Base-by-base conservation (phyloP, 1,284 basidiomycete species). In the Pisolithus thermaeus region DNA sequence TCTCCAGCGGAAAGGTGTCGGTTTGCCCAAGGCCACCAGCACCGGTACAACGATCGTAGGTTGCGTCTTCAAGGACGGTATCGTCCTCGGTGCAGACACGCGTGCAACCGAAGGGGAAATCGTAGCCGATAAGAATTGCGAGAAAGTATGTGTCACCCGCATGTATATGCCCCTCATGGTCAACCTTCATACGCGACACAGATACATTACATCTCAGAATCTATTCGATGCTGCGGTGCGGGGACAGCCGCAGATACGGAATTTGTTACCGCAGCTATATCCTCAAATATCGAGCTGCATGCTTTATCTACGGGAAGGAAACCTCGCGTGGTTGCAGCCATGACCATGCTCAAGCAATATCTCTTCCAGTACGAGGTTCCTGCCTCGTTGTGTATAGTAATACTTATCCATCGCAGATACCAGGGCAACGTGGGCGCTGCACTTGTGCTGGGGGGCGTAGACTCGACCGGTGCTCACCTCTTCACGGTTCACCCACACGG, bases 11-110 rank as follows among this genome's bases (percentile, higher is more conserved):
- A 82, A 84, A 58, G 86, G 87, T 32, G 63, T 88, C 20, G 81
- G 79, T 9, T 68, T 86, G 36, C 88, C 87, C 38, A 87, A 86
- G 73, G 92, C 92, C 3, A 95, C 92, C 4, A 93, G 90, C 67
- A 97, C 95, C 2, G 96, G 96, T 64, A 99, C 97, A 2, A 99
- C 96, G 40, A 98, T 99, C 69, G 91, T 92, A n/a, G 97, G 96
- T 27, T 93, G 93, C 63, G 74, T 97, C 52, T 99, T 91, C 70
- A 86, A 86, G 59, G 92, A 93, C 66, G 97, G 96, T 4, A 85
- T 99, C 54, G 84, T 97, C 14, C 82, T 99, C 11, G 97, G 96
- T 42, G 97, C 97, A 35, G 97, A 99, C 71, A 99, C 97, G 0
- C 81, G 96, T 62, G 93, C 95, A 2, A 98, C 96, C 0, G 92